A percentile compares a stretch with the other conserved stretches of the same genome.
phyloP scores from a whole-genome alignment of 2,329 filamentous ascomycete genomes.

The Sporothrix sp. region DNA sequence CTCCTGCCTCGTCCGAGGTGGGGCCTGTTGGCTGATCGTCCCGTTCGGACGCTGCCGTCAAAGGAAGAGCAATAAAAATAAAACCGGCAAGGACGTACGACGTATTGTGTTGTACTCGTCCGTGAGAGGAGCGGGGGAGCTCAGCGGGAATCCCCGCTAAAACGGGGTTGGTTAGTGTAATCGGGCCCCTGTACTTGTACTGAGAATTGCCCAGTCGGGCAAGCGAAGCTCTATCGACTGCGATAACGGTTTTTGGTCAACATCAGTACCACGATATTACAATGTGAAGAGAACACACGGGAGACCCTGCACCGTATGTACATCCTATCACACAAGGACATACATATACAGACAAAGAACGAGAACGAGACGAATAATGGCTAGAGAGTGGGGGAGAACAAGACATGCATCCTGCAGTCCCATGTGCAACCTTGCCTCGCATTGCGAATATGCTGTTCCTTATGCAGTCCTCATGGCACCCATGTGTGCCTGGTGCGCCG shows the following conservation, averaged over 20 bases:
- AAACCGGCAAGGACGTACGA: too few species aligned
- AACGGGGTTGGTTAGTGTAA: neutral
- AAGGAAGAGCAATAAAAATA: neutral
- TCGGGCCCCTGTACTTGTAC: neutral
- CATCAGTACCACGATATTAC: too few species aligned
- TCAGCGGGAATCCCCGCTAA: too few species aligned
- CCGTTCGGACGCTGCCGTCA: constrained; percentile 10
- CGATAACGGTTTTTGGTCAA: too few species aligned
- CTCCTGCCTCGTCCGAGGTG: neutral
- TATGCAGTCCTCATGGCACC: neutral
- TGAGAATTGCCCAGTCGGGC: neutral
- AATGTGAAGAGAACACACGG: too few species aligned
- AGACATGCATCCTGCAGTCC: too few species aligned
- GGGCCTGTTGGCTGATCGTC: neutral
- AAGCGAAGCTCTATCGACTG: neutral
- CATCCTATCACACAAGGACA: neutral
- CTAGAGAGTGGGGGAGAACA: neutral
- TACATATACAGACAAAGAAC: neutral
- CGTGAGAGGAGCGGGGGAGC: too few species aligned
- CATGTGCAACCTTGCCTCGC: neutral
- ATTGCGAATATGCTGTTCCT: neutral
- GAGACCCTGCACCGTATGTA: too few species aligned
- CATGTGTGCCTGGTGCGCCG: neutral
- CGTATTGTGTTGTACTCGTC: too few species aligned
- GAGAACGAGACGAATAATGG: neutral